Base-by-base conservation (phyloP, 1,284 basidiomycete species). In the Cryptococcus deneoformans region DNA sequence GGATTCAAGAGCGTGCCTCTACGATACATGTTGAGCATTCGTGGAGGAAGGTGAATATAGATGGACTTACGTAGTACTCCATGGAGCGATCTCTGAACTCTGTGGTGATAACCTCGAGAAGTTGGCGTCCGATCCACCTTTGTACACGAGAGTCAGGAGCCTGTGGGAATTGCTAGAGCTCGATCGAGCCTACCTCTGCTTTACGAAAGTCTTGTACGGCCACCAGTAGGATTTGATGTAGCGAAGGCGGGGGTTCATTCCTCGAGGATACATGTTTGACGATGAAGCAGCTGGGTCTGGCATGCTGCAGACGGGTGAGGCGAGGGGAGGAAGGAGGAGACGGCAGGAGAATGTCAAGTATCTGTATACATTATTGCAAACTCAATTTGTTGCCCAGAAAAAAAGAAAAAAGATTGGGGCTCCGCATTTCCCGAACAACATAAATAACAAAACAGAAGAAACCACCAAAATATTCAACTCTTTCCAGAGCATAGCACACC, bases 1-100 rank as follows among this genome's bases (percentile, higher is more conserved):
- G n/a, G 89, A 90, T 70, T 93, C 87, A 35, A 97, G 80, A 7
- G 94, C 92, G 73, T 92, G 92, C 78, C 87, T 84, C 91, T 93
- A 53, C 9, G 42, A 35, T 50, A 35, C 20, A 20, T 20, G 20
- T 20, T 20, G 20, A 20, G 20, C 20, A 20, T 20, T 20, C 49
- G 20, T 50, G 20, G 36, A 35, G n/a, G 34, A 12, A 29, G 46
- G 46, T 24, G n/a, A 9, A 11, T 5, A 16, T 36, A 20, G 20
- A 20, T 20, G 20, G 20, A 20, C 16, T 36, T 75, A 92, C 91
- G 81, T 94, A 94, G 76, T 93, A 94, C 67, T 93, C 91, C 81
- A 92, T 87, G 7, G 87, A 90, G 48, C 92, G 81, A 79, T 94
- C 92, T 52, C 92, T 80, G 72, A 94, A 95, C 75, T 95, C 91